Conservation (phyloP, 148 eudicot species). For the Amaranthus cruentus region DNA sequence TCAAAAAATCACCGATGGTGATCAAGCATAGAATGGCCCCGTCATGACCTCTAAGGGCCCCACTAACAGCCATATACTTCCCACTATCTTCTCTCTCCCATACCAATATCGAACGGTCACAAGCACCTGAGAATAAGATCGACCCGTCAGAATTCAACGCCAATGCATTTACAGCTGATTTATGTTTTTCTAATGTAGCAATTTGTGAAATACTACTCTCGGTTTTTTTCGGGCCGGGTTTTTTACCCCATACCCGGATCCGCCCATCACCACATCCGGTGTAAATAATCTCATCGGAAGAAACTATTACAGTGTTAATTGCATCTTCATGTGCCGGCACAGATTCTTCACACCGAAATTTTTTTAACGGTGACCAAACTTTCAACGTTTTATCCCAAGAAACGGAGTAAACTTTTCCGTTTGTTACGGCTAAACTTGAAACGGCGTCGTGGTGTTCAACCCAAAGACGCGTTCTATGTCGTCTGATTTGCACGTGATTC, state of each 20-base stretch:
- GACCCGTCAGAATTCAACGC: conserved; percentile 43
- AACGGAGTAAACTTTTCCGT: conserved; percentile 43
- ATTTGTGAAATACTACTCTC: conserved; percentile 8
- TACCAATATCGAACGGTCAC: conserved; percentile 71
- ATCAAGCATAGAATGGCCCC: conserved; percentile 61
- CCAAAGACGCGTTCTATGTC: conserved; percentile 65
- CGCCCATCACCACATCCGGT: conserved; percentile 63
- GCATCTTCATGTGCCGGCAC: conserved; percentile 65
- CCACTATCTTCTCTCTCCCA: conserved; percentile 65
- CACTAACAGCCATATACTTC: conserved; percentile 46
- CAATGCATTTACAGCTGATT: conserved; percentile 66
- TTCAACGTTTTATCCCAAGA: conserved; percentile 73
- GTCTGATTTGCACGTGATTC: conserved; percentile 63
- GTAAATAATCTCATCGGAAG: conserved; percentile 44
- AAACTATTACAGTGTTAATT: conserved; percentile 49
- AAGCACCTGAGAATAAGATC: conserved; percentile 62
- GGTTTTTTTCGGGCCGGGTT: neutral
- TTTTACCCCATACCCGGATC: conserved; percentile 48
- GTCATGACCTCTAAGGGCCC: conserved; percentile 65
- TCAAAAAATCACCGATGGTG: conserved; percentile 42
- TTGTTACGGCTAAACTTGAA: conserved; percentile 36
- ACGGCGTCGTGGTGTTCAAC: conserved; percentile 83
- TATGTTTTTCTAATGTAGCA: conserved; percentile 62
- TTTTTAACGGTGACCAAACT: conserved; percentile 34
- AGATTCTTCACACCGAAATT: conserved; percentile 43